A percentile compares a stretch with the other conserved stretches of the same genome.
phyloP scores from a whole-genome alignment of 805 yeast genomes.

The Myxozyma lipomycoides region DNA sequence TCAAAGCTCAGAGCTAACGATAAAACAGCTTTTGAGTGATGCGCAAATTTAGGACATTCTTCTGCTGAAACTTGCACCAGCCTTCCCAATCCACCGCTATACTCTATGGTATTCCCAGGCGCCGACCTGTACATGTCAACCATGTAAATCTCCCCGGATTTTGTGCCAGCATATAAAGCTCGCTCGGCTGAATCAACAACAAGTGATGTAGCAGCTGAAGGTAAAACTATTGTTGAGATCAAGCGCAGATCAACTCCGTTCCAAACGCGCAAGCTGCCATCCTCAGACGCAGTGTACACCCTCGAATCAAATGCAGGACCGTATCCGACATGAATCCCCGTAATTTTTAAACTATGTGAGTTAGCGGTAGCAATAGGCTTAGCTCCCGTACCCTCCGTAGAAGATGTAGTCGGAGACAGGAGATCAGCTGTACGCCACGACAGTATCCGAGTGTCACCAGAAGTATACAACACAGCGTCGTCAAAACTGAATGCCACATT shows the following conservation, averaged over 20 bases:
- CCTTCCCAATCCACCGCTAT: constrained; percentile 60
- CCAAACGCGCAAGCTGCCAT: constrained; percentile 45
- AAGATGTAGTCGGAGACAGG: constrained; percentile 38
- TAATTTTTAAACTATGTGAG: constrained; percentile 47
- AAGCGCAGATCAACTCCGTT: constrained; percentile 47
- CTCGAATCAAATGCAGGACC: constrained; percentile 58
- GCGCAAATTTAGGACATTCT: constrained; percentile 7
- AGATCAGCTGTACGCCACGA: constrained; percentile 71
- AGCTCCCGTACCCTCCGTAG: no score
- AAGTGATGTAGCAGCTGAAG: constrained; percentile 53
- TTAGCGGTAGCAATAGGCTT: constrained; percentile 33
- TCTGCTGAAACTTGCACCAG: constrained; percentile 39
- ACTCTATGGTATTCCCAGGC: constrained; percentile 44
- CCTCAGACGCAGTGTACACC: constrained; percentile 66
- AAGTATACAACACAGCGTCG: constrained; percentile 63
- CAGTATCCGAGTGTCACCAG: constrained; percentile 79
- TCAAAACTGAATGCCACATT: constrained; percentile 57
- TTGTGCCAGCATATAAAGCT: constrained; percentile 59
- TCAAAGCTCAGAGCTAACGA: constrained; percentile 62
- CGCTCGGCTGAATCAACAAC: constrained; percentile 77
- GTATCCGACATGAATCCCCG: constrained; percentile 47
- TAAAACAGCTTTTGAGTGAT: constrained; percentile 44
- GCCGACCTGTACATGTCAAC: constrained; percentile 49
- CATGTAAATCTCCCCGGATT: constrained; percentile 40
- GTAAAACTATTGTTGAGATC: constrained; percentile 68